phyloP scores from a whole-genome alignment of 1,284 basidiomycete species.

The Tetrapyrgos nigripes region DNA sequence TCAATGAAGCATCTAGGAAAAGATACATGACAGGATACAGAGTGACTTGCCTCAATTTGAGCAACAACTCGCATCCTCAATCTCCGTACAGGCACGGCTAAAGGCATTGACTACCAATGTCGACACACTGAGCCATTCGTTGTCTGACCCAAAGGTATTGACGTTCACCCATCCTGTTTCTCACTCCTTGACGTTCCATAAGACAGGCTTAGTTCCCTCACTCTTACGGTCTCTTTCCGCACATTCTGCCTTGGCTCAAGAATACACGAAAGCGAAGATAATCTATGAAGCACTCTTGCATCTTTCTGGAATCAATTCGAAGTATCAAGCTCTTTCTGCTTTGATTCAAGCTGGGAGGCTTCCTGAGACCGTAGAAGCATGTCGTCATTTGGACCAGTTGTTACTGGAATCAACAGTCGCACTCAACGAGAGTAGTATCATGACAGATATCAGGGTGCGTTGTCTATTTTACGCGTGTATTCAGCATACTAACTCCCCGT shows the following conservation, averaged over 20 bases:
- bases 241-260: conserved; percentile 68
- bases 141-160: conserved; percentile 65
- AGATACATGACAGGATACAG: conserved; percentile 73
- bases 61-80: conserved; percentile 64
- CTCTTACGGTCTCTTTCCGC: conserved; percentile 55
- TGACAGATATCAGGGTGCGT: conserved; percentile 64
- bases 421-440: conserved; percentile 55
- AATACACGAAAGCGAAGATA: conserved; percentile 58
- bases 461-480: not conserved
- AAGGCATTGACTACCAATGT: conserved; percentile 58
- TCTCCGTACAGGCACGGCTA: conserved; percentile 67
- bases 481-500: conserved; percentile 13
- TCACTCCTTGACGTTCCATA: conserved; percentile 5
- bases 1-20: conserved; percentile 45
- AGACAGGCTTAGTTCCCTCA: conserved; percentile 72
- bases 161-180: conserved; percentile 1
- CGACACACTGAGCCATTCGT: conserved; percentile 50
- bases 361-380: conserved; percentile 59
- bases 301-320: conserved; percentile 55
- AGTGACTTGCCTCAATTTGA: conserved; percentile 67
- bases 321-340: conserved; percentile 47
- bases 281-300: conserved; percentile 57
- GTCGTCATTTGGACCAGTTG: conserved; percentile 46
- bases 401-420: conserved; percentile 58
- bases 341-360: conserved; percentile 63